Base-by-base conservation (phyloP, 2,329 filamentous ascomycete genomes). In the Curvularia verruculosa region DNA sequence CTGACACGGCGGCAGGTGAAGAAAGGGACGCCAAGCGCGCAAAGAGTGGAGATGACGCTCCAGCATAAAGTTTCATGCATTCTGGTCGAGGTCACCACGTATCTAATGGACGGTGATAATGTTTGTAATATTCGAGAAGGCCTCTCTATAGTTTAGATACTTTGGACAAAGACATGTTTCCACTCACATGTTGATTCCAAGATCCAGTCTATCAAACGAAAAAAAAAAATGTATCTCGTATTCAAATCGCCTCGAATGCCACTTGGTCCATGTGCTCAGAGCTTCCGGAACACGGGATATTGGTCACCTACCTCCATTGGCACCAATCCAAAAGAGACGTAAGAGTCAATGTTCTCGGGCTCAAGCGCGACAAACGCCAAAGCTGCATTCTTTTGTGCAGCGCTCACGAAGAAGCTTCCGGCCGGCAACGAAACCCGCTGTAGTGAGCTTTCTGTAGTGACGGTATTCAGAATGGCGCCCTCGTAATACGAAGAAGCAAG, bases 351-450 rank as follows among this genome's bases (percentile, higher is more conserved):
- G 18, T 73, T 72, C 61, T 77, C 75, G 5, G 75, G 75, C 56
- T 77, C 74, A 5, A 77, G 59, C n/a, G 73, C 66, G 23, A 74
- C 70, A 59, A 77, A 75, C 2, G 75, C 74, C 18, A 77, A 29
- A 0, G 67, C 75, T 1, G 74, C 72, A 37, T 77, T 77, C 61
- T 76, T 77, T 65, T 77, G 75, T 53, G 64, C 64, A 23, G 67
- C 70, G 34, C 64, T 70, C 9, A 77, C 65, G 18, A 65, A 68
- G 53, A 74, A 77, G 28, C 72, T 75, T 1, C 75, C 73, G 5
- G 62, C 61, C 0, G 74, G 74, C 28, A 77, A 52, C 9, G 55
- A 56, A 3, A 78, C 60, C 2, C 70, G 62, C 23, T 60, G 67
- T 3, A 52, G 57, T 15, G 66, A 56, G 1, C 67, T 64, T 21